phyloP scores from a whole-genome alignment of 2,329 filamentous ascomycete genomes.

The Nannizziopsis arthrosporioides region DNA sequence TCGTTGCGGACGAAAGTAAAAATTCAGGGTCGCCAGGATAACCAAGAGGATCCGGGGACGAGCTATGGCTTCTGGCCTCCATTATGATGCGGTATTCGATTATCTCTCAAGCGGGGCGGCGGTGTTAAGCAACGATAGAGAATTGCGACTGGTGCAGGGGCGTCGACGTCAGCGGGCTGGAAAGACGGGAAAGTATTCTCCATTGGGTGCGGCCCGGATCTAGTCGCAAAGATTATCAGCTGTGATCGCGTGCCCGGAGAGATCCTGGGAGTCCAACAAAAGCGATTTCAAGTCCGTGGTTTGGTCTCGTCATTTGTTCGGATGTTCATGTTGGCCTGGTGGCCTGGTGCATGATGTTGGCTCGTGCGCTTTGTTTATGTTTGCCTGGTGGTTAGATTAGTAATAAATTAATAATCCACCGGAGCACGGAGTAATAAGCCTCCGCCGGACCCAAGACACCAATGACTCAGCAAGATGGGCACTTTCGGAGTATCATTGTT shows the following conservation, averaged over 20 bases:
- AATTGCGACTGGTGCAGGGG: constrained; percentile 1
- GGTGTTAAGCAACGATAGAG: neutral
- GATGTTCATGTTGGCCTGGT: neutral
- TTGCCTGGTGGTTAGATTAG: neutral
- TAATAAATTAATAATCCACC: neutral
- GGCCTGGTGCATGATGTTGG: constrained; percentile 8
- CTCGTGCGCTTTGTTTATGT: constrained; percentile 15
- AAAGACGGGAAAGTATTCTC: neutral
- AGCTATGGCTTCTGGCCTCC: constrained; percentile 28
- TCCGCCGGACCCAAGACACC: neutral
- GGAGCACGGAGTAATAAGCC: neutral
- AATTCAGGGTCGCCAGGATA: constrained; percentile 34
- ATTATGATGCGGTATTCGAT: constrained; percentile 16
- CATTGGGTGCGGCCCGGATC: neutral
- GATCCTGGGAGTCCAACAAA: neutral
- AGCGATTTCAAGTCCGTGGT: neutral
- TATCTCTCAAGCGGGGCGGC: neutral
- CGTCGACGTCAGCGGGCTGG: neutral
- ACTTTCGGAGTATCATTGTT: too few relatives aligned
- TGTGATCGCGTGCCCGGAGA: neutral
- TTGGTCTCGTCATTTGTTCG: neutral
- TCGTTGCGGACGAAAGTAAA: constrained; percentile 33
- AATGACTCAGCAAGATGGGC: too few relatives aligned
- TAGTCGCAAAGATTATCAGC: constrained; percentile 1
- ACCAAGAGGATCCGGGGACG: constrained; percentile 34